Conservation (phyloP, 306 rosid species). For the Vicia sativa region DNA sequence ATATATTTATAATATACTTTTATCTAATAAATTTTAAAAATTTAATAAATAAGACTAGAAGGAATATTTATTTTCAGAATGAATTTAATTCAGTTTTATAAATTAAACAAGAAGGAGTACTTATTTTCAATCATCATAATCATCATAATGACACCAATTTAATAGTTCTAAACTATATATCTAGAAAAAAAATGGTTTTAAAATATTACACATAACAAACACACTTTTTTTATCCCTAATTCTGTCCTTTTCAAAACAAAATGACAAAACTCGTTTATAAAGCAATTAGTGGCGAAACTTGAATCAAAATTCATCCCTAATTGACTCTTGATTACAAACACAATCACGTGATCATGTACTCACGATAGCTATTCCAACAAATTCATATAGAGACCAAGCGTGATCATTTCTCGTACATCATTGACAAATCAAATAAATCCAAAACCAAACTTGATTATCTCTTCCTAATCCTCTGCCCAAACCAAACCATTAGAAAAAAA, state of each 20-base stretch:
- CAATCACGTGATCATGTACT: conserved; percentile 10
- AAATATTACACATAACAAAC: too few relatives aligned
- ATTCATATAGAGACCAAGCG: not conserved
- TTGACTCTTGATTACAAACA: not conserved
- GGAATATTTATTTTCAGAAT: too few relatives aligned
- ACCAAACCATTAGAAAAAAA: not conserved
- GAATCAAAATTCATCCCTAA: not conserved
- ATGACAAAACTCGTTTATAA: conserved; percentile 13
- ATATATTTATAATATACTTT: too few relatives aligned
- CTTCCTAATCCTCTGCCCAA: conserved; percentile 34
- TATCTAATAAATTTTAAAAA: too few relatives aligned
- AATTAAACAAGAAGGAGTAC: too few relatives aligned
- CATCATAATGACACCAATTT: too few relatives aligned
- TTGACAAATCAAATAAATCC: conserved; percentile 11
- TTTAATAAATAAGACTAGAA: too few relatives aligned
- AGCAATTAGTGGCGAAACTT: not conserved
- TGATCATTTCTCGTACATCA: not conserved
- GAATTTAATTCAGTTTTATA: too few relatives aligned
- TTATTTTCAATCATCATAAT: too few relatives aligned
- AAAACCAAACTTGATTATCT: not conserved
- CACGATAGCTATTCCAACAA: not conserved
- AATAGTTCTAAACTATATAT: too few relatives aligned
- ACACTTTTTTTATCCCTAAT: too few relatives aligned
- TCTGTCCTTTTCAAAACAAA: not conserved
- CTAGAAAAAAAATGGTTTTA: too few relatives aligned